Base-by-base conservation (phyloP, 192 early-diverging fungal genomes). In the Backusella tarrabulga region DNA sequence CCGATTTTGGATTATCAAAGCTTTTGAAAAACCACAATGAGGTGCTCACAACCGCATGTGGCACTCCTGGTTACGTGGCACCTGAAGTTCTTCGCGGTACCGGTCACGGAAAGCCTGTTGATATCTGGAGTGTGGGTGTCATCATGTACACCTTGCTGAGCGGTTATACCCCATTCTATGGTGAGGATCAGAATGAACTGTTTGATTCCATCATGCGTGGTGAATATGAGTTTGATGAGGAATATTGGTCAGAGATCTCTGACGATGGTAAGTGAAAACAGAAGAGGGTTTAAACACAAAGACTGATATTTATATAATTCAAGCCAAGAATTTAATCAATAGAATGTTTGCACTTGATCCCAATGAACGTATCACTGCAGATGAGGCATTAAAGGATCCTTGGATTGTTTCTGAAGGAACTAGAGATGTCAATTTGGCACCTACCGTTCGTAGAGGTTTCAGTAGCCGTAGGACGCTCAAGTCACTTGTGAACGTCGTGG, bases 181-280 rank as follows among this genome's bases (percentile, higher is more conserved):
- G 86, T 63, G 86, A 90, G 81, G 84, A 88, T 70, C 84, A 92
- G 84, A 40, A 71, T 56, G 74, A 75, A 9, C 80, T 95, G 3
- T 95, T 91, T 76, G 80, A 91, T 1, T 83, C 78, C 35, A 95
- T 95, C 35, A 85, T 95, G 52, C 76, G 74, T 11, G 87, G 90
- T 71, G 75, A 87, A 67, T 94, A 91, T 73, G 75, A 87, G 66
- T 93, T 88, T 73, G 88, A 91, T 73, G 88, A 92, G 44, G 86
- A 87, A 40, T 93, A 88, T 81, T 93, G 93, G 93, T 83, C 80
- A 63, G 94, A 93, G 38, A 92, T 97, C 67, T 96, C 95, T 0
- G 90, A 88, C 19, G 60, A 81, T 71, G 87, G 83, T 83, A 81
- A 36, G 9, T 46, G 6, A 21, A 52, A 63, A 23, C 9, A 19